These are phyloP conservation scores for Scheffersomyces stipitis DNA, from an alignment of 805 yeast genomes.

Conservation along the genomic window DNA sequence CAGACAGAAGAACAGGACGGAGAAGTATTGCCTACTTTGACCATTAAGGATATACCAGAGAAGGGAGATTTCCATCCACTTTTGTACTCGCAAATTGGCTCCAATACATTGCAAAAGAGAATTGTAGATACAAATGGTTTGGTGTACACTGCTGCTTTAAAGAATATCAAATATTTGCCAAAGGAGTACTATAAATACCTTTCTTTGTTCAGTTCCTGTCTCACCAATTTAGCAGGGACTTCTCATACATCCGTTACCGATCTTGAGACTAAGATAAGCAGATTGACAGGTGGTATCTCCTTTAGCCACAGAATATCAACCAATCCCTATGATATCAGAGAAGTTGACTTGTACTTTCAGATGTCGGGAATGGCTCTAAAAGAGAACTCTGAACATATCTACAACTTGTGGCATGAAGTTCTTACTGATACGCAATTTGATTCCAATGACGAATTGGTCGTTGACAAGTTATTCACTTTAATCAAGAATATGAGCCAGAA, in stretches of 20 bases:
- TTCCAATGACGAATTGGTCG: slow-evolving; percentile 36
- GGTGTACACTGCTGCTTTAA: slow-evolving; percentile 70
- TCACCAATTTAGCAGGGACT: slow-evolving; percentile 86
- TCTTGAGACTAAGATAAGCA: slow-evolving; percentile 80
- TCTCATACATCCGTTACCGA: slow-evolving; percentile 64
- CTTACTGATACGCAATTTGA: slow-evolving; percentile 66
- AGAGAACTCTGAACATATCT: slow-evolving; percentile 57
- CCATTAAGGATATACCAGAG: slow-evolving; percentile 69
- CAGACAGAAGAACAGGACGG: slow-evolving; percentile 74
- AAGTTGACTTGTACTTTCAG: slow-evolving; percentile 53
- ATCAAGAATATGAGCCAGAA: slow-evolving; percentile 75
- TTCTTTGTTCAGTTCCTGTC: slow-evolving; percentile 74
- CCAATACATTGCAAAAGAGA: slow-evolving; percentile 43
- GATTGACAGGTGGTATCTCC: slow-evolving; percentile 80
- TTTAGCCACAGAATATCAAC: slow-evolving; percentile 59
- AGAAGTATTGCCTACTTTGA: slow-evolving; percentile 76
- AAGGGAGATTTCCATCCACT: slow-evolving; percentile 42
- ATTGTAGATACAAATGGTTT: slow-evolving; percentile 78
- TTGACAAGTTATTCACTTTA: slow-evolving; percentile 69
- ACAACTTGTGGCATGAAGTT: slow-evolving; percentile 68
- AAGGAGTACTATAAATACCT: slow-evolving; percentile 62
- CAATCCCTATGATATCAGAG: slow-evolving; percentile 48
- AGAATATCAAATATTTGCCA: slow-evolving; percentile 61
- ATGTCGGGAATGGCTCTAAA: slow-evolving; percentile 71
- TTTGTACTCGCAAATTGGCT: slow-evolving; percentile 25